Evolutionary conservation across 352 stramenopile species (phyloP), one percentile per base, ranked within the genome.

Genomic region (Globisporangium cystogenes): DNA sequence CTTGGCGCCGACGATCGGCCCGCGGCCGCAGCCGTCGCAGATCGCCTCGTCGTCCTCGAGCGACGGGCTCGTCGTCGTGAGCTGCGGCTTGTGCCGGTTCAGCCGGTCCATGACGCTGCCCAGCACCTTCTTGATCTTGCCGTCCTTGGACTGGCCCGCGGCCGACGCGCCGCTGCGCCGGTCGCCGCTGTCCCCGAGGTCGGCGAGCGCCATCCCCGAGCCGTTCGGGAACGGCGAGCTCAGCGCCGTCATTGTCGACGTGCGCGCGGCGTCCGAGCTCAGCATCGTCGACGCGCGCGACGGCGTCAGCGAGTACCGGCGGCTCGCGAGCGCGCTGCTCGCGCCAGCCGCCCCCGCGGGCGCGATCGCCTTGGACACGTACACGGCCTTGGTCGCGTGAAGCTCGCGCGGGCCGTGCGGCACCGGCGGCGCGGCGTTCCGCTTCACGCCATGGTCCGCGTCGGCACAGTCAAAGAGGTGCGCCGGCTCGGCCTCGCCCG

Each of bases 61-160:
- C 5, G 37, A 26, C 4, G 57, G 47, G 35, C 26, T 60, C 45
- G 66, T 52, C 3, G 70, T 53, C 10, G 72, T 62, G 42, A 69
- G 57, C 55, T 75, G 72, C 24, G 68, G 67, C 53, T 87, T 86
- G 70, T 86, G 75, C 21, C 78, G 75, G 59, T 79, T 82, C 27
- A 89, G 57, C 3, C 78, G 74, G 47, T 86, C 76, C 61, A 83
- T 83, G 6, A 89, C 66, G 36, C 72, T 87, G 26, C 76, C 79
- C 49, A 90, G 71, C 43, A 90, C 80, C 54, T 90, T 90, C 58
- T 90, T 90, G 62, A 86, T 87, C 52, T 87, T 87, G 58, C 74
- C 70, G 48, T 84, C 70, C 40, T 79, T 74, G 8, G n/a, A 21
- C 29, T 33, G 29, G 0, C 21, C 60, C 56, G 24, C 53, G 54